Conservation (phyloP, 1,284 basidiomycete species). For the Ganoderma sp. region DNA sequence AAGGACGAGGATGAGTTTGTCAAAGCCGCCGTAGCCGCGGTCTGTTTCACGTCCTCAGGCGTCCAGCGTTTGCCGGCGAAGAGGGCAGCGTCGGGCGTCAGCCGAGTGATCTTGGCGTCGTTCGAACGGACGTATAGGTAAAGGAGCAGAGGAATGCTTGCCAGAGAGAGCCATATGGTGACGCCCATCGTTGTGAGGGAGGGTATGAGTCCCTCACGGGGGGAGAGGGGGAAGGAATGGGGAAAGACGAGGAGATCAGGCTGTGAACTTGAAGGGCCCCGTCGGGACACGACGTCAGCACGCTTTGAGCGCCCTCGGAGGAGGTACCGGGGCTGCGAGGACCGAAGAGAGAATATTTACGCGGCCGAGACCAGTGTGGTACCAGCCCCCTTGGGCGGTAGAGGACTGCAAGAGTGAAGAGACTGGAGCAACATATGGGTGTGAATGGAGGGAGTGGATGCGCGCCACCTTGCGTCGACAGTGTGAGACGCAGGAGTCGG, state of each 20-base stretch:
- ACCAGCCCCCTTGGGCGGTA: neutral
- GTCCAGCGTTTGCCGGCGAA: slow-evolving; percentile 57
- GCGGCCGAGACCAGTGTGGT: neutral
- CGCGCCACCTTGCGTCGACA: neutral
- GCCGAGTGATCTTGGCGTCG: slow-evolving; percentile 52
- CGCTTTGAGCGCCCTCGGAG: slow-evolving; percentile 12
- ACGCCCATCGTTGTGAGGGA: slow-evolving; percentile 14
- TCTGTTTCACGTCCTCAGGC: slow-evolving; percentile 45
- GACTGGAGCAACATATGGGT: neutral
- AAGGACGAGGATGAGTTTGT: slow-evolving; percentile 41
- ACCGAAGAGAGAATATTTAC: neutral
- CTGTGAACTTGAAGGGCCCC: neutral
- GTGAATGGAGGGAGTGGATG: neutral
- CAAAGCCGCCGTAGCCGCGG: slow-evolving; percentile 42
- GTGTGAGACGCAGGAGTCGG: neutral
- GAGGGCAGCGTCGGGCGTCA: slow-evolving; percentile 50
- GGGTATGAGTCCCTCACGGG: neutral
- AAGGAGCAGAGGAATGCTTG: slow-evolving; percentile 30
- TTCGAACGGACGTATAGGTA: slow-evolving; percentile 57
- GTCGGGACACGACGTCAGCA: neutral
- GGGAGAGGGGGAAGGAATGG: too few species aligned
- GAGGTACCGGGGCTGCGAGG: neutral
- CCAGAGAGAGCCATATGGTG: slow-evolving; percentile 25
- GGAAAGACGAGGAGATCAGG: neutral
- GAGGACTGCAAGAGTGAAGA: neutral